These are phyloP conservation scores for Colletotrichum musae DNA, from an alignment of 2,329 filamentous ascomycete species.

Conservation along the genomic window DNA sequence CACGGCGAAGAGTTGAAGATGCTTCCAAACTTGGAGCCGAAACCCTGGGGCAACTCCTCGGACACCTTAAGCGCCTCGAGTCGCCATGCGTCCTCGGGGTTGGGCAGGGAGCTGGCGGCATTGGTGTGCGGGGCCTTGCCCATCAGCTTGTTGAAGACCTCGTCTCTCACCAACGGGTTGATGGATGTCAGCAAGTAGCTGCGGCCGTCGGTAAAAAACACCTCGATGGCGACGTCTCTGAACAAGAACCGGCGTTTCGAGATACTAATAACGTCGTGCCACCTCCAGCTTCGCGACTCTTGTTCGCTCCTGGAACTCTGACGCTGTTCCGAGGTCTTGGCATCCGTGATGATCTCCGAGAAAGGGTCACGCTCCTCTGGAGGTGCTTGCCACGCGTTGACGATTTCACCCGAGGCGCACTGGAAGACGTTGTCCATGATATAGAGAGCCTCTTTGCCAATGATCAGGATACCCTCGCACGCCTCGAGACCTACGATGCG, in stretches of 20 bases:
- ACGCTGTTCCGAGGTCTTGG: conserved; percentile 72
- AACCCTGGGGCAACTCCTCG: conserved; percentile 71
- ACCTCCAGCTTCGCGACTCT: conserved; percentile 91
- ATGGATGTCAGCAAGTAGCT: conserved; percentile 94
- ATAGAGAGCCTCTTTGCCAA: conserved; percentile 93
- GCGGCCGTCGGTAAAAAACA: conserved; percentile 96
- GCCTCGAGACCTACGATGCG: conserved; percentile 94
- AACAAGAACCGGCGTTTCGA: conserved; percentile 97
- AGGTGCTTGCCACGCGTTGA: conserved; percentile 95
- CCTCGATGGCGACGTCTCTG: conserved; percentile 94
- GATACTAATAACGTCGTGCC: conserved; percentile 93
- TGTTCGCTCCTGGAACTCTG: conserved; percentile 76
- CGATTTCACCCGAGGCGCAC: conserved; percentile 93
- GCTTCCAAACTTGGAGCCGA: conserved; percentile 91
- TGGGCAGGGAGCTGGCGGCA: conserved; percentile 76
- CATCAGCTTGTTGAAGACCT: conserved; percentile 82
- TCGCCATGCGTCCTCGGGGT: conserved; percentile 92
- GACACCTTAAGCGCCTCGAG: conserved; percentile 84
- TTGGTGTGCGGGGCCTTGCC: conserved; percentile 85
- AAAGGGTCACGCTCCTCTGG: conserved; percentile 94
- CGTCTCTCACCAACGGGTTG: conserved; percentile 80
- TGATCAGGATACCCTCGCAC: conserved; percentile 91
- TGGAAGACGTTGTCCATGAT: conserved; percentile 98
- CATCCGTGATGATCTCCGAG: conserved; percentile 90
- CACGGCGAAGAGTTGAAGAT: conserved; percentile 89